These are phyloP conservation scores for Vaucheria bursata DNA, from an alignment of 352 stramenopile species.

Conservation along the genomic window DNA sequence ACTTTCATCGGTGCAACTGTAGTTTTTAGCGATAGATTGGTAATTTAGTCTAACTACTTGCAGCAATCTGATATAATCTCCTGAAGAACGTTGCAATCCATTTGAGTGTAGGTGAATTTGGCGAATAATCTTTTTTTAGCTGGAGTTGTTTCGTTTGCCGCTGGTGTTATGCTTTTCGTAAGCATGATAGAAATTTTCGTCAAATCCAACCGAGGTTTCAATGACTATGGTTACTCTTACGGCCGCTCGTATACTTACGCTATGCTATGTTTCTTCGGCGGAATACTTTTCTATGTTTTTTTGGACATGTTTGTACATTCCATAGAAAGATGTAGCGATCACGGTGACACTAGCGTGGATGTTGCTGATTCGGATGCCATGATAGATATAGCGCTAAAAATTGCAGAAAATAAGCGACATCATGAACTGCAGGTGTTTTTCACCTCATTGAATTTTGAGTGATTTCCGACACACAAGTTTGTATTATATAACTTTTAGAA, in stretches of 20 bases:
- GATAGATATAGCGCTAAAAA: too few relatives aligned
- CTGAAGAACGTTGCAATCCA: too few relatives aligned
- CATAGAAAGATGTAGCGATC: too few relatives aligned
- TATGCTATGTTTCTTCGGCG: slow-evolving; percentile 70
- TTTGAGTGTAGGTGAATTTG: slow-evolving; percentile 51
- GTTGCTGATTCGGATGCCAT: too few relatives aligned
- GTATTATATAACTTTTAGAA: too few relatives aligned
- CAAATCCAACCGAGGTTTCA: slow-evolving; percentile 56
- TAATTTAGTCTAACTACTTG: too few relatives aligned
- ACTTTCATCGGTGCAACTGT: slow-evolving; percentile 60
- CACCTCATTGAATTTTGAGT: too few relatives aligned
- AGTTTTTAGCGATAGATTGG: slow-evolving; percentile 64
- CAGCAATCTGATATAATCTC: too few relatives aligned
- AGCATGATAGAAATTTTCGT: slow-evolving; percentile 61
- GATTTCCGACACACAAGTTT: too few relatives aligned
- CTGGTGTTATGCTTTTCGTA: slow-evolving; percentile 56
- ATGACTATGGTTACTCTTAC: slow-evolving; percentile 16
- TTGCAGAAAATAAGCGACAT: too few relatives aligned
- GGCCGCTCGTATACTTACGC: slow-evolving; percentile 64
- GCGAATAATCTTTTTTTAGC: slow-evolving; percentile 59
- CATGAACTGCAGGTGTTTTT: too few relatives aligned
- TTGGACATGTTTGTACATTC: slow-evolving; percentile 53
- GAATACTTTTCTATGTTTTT: slow-evolving; percentile 64
- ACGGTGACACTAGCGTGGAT: too few relatives aligned
- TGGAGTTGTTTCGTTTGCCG: slow-evolving; percentile 56